phyloP scores from a whole-genome alignment of 345 rosid species.

The Eucalyptus fibrosa region DNA sequence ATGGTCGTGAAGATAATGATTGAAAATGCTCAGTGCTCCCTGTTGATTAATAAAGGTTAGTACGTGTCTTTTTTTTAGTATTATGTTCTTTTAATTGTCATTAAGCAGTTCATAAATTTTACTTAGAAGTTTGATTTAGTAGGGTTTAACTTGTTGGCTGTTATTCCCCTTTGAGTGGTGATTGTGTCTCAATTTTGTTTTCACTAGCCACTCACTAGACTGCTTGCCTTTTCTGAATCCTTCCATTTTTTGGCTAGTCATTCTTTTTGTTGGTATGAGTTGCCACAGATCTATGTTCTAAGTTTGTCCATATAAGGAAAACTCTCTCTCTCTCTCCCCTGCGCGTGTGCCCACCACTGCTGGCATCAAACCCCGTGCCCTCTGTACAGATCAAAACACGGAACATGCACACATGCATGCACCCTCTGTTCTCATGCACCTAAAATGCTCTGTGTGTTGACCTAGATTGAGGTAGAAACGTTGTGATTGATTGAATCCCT shows the following conservation, averaged over 20 bases:
- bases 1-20: slow-evolving; percentile 80
- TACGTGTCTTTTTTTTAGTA: background rate
- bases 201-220: background rate
- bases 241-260: background rate
- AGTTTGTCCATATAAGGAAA: background rate
- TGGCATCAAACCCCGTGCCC: background rate
- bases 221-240: background rate
- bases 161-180: background rate
- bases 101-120: background rate
- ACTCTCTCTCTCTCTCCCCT: background rate
- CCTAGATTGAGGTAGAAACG: background rate
- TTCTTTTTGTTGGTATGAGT: background rate
- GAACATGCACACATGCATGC: background rate
- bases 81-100: background rate
- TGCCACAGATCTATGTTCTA: background rate
- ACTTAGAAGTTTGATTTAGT: background rate
- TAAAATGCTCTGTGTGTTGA: background rate
- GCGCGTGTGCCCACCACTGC: background rate
- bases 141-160: background rate
- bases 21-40: background rate
- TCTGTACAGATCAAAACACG: background rate
- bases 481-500: background rate
- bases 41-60: slow-evolving; percentile 36
- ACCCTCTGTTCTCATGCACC: background rate
- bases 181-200: background rate